Conservation (phyloP, 2,329 filamentous ascomycete species). For the Macrophomina tecta region DNA sequence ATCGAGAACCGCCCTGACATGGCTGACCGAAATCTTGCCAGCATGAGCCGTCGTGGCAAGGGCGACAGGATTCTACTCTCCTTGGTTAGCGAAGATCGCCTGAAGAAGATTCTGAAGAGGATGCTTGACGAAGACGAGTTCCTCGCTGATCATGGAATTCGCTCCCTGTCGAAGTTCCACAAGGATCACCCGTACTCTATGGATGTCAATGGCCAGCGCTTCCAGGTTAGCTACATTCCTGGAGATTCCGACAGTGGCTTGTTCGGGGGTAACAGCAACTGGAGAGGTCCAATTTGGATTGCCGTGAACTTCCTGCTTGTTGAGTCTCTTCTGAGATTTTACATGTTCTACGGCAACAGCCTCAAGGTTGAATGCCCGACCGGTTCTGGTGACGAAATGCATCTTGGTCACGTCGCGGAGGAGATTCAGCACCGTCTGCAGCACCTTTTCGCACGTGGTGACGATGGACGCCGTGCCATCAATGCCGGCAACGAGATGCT, state of each 20-base stretch:
- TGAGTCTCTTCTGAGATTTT: constrained; percentile 92
- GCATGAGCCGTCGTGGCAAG: constrained; percentile 87
- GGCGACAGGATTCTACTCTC: constrained; percentile 86
- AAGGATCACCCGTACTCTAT: constrained; percentile 90
- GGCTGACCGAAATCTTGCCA: constrained; percentile 92
- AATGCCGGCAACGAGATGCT: constrained; percentile 84
- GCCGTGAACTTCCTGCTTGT: constrained; percentile 95
- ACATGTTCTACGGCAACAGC: constrained; percentile 90
- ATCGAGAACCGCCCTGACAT: constrained; percentile 85
- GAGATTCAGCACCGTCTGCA: constrained; percentile 94
- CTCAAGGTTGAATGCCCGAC: constrained; percentile 93
- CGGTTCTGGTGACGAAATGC: constrained; percentile 92
- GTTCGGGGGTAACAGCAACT: constrained; percentile 97
- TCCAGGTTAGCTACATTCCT: constrained; percentile 86
- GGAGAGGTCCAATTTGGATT: constrained; percentile 93
- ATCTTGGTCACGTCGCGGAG: constrained; percentile 91
- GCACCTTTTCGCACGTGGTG: constrained; percentile 83
- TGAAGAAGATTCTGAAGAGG: constrained; percentile 84
- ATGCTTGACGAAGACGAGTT: constrained; percentile 97
- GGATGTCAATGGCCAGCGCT: constrained; percentile 91
- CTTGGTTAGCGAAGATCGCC: constrained; percentile 89
- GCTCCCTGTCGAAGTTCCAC: constrained; percentile 90
- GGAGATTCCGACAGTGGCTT: constrained; percentile 96
- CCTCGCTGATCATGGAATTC: constrained; percentile 85
- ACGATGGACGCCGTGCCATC: constrained; percentile 86